Conservation (phyloP, 352 stramenopile genomes). For the Phytophthora lateralis region DNA sequence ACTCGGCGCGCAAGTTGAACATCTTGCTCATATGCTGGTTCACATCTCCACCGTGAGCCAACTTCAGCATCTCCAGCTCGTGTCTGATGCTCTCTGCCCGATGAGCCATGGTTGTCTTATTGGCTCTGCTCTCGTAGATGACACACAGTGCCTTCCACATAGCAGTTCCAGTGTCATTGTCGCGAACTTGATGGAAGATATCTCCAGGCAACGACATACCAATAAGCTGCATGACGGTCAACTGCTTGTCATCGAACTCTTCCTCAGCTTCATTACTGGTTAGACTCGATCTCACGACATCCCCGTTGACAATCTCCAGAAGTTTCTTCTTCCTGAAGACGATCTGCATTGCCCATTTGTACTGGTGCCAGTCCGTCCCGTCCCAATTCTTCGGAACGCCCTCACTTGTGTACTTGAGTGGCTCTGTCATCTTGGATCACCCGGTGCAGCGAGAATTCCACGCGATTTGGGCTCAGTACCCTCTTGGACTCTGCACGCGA, state of each 20-base stretch:
- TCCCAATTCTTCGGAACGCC: neutral
- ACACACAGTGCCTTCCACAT: conserved; percentile 9
- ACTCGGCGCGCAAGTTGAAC: neutral
- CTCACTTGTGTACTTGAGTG: neutral
- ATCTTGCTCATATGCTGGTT: conserved; percentile 1
- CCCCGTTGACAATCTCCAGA: neutral
- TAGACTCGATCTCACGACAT: neutral
- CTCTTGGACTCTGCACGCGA: neutral
- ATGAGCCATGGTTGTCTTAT: conserved; percentile 9
- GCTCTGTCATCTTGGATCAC: neutral
- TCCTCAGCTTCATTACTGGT: neutral
- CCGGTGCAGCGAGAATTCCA: neutral
- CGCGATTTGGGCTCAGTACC: conserved; percentile 1
- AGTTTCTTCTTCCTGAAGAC: neutral
- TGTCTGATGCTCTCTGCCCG: neutral
- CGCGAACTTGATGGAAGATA: conserved; percentile 5
- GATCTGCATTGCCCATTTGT: neutral
- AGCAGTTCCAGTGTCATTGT: conserved; percentile 8
- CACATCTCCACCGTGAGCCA: conserved; percentile 3
- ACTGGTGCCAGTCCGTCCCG: neutral
- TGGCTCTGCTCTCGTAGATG: conserved; percentile 3
- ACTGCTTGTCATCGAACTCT: neutral
- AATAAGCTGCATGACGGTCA: conserved; percentile 5
- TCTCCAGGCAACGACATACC: conserved; percentile 1
- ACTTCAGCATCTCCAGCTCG: conserved; percentile 1